A percentile compares a stretch with the other conserved stretches of the same genome.
phyloP scores from a whole-genome alignment of 2,329 filamentous ascomycete genomes.

The Pleomassaria siparia region DNA sequence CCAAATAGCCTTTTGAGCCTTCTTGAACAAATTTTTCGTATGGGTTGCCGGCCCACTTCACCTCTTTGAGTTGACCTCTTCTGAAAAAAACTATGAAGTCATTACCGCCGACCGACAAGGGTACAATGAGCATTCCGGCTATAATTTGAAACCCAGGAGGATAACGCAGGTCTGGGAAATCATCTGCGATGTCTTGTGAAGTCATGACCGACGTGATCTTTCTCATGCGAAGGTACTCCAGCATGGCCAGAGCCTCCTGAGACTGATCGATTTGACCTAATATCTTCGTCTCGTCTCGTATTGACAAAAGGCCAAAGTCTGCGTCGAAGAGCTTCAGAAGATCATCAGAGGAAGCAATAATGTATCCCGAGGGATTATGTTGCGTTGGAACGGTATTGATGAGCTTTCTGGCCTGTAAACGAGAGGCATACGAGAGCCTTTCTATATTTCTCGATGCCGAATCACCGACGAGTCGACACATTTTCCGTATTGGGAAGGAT shows the following conservation, averaged over 20 bases:
- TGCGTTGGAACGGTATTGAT: constrained; percentile 83
- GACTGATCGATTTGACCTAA: constrained; percentile 73
- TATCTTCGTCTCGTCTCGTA: constrained; percentile 85
- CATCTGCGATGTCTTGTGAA: constrained; percentile 71
- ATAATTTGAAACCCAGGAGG: constrained; percentile 76
- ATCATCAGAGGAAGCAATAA: constrained; percentile 86
- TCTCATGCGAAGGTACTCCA: constrained; percentile 81
- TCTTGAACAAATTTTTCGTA: constrained; percentile 76
- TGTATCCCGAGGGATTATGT: constrained; percentile 83
- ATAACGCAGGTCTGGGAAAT: constrained; percentile 82
- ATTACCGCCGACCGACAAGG: constrained; percentile 70
- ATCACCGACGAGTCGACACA: constrained; percentile 86
- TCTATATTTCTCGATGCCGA: constrained; percentile 86
- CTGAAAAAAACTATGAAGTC: constrained; percentile 94
- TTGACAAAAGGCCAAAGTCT: constrained; percentile 82
- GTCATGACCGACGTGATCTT: constrained; percentile 73
- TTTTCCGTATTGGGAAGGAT: constrained; percentile 86
- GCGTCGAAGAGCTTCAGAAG: constrained; percentile 81
- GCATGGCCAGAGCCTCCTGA: constrained; percentile 79
- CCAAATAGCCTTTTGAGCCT: constrained; percentile 72
- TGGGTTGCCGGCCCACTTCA: constrained; percentile 84
- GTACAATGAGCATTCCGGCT: constrained; percentile 79
- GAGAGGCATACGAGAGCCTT: constrained; percentile 79
- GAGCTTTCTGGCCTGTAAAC: constrained; percentile 81
- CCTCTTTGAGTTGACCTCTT: constrained; percentile 72